Conservation (phyloP, 805 yeast genomes). For the Sugiyamaella qingdaonensis region DNA sequence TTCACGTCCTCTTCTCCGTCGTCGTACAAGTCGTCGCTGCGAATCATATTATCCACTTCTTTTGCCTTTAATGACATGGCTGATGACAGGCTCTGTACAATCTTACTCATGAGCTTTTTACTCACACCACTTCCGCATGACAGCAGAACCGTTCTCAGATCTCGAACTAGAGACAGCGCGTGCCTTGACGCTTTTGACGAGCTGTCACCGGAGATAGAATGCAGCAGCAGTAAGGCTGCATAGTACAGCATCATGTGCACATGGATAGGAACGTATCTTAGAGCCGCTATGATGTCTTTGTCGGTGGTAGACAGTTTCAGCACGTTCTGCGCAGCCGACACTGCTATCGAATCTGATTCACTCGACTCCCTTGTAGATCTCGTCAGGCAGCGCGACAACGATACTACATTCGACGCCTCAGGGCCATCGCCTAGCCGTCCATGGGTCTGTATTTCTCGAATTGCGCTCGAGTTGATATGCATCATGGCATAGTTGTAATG, state of each 20-base stretch:
- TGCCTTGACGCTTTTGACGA: conserved; percentile 7
- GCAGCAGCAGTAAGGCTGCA: conserved; percentile 52
- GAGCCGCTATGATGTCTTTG: conserved; percentile 50
- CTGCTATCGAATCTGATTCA: conserved; percentile 39
- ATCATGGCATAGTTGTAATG: conserved; percentile 72
- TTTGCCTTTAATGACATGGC: conserved; percentile 11
- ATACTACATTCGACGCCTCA: neutral
- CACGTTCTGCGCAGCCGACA: conserved; percentile 60
- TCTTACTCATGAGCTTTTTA: conserved; percentile 9
- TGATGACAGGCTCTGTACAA: conserved; percentile 6
- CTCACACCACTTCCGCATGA: conserved; percentile 5
- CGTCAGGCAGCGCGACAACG: neutral
- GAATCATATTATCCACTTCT: conserved; percentile 2
- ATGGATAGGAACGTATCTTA: conserved; percentile 66
- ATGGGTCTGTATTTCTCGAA: conserved; percentile 33
- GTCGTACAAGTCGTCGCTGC: conserved; percentile 3
- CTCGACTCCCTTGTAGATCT: conserved; percentile 4
- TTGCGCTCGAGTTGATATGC: conserved; percentile 51
- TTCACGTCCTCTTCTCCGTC: neutral
- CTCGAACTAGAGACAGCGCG: conserved; percentile 12
- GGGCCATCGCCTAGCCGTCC: conserved; percentile 5
- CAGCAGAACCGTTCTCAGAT: conserved; percentile 10
- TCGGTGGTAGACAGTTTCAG: conserved; percentile 56
- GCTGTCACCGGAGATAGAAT: conserved; percentile 19
- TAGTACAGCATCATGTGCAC: conserved; percentile 68